Percentiles rank a stretch among this genome's conserved stretches.
These are phyloP conservation scores for Erysiphe pulchra DNA, from an alignment of 2,329 filamentous ascomycete genomes.

Conservation along the genomic window DNA sequence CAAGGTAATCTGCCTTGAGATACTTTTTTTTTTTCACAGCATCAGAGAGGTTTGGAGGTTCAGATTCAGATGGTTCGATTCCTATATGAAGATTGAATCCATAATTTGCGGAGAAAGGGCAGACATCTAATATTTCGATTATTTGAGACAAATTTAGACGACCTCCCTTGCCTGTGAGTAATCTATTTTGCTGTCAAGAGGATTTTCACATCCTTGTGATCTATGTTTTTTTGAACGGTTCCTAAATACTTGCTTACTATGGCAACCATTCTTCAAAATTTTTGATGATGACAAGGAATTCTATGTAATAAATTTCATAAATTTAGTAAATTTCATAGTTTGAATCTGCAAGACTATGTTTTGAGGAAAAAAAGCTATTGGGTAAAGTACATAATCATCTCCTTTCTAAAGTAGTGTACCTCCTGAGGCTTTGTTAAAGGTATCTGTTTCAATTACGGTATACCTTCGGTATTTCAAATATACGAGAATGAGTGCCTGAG, in stretches of 20 bases:
- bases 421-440: not conserved
- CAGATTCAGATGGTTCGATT: not conserved
- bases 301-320: no score
- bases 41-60: not conserved
- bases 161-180: not conserved
- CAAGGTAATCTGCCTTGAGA: not conserved
- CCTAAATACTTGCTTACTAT: not conserved
- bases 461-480: not conserved
- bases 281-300: not conserved
- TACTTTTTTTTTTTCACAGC: not conserved
- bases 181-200: not conserved
- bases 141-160: not conserved
- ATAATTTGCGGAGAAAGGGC: not conserved
- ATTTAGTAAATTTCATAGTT: not conserved
- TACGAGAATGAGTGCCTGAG: not conserved
- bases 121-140: conserved; percentile 1
- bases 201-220: not conserved
- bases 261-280: not conserved
- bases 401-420: not conserved
- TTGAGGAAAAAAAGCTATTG: not conserved
- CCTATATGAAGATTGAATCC: not conserved
- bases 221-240: not conserved
- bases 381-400: not conserved
- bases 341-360: not conserved
- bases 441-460: not conserved